Conservation (phyloP, 192 early-diverging fungal species). For the Podila horticola region DNA sequence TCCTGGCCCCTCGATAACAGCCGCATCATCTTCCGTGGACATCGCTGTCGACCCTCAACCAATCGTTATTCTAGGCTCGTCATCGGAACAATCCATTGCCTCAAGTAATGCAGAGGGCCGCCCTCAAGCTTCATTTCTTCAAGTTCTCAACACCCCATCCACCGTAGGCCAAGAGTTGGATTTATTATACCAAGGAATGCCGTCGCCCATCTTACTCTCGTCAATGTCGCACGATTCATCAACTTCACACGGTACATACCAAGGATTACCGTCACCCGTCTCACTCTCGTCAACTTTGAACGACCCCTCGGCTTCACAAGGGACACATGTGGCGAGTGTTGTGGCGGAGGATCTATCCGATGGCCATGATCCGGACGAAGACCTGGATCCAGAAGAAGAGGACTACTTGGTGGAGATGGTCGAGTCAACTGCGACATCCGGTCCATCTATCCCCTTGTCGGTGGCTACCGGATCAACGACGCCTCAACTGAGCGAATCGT, state of each 20-base stretch:
- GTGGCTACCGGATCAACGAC: background rate
- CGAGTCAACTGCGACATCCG: no score
- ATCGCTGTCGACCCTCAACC: no score
- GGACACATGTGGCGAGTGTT: no score
- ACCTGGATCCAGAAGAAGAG: no score
- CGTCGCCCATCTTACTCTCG: constrained; percentile 4
- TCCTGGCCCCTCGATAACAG: background rate
- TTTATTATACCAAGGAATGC: background rate
- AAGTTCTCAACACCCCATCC: background rate
- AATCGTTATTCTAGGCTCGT: no score
- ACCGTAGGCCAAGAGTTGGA: background rate
- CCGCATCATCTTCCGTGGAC: background rate
- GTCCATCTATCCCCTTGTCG: background rate
- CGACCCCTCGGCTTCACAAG: no score
- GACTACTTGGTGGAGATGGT: no score
- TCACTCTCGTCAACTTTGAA: background rate
- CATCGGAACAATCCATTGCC: no score
- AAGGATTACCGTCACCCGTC: constrained; percentile 4
- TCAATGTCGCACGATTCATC: background rate
- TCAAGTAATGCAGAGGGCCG: background rate
- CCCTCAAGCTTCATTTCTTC: background rate
- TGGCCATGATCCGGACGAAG: no score
- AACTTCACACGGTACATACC: no score
- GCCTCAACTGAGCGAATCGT: background rate
- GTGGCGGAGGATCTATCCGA: no score